These are phyloP conservation scores for Castanea sativa DNA, from an alignment of 306 rosid genomes.

Conservation along the genomic window DNA sequence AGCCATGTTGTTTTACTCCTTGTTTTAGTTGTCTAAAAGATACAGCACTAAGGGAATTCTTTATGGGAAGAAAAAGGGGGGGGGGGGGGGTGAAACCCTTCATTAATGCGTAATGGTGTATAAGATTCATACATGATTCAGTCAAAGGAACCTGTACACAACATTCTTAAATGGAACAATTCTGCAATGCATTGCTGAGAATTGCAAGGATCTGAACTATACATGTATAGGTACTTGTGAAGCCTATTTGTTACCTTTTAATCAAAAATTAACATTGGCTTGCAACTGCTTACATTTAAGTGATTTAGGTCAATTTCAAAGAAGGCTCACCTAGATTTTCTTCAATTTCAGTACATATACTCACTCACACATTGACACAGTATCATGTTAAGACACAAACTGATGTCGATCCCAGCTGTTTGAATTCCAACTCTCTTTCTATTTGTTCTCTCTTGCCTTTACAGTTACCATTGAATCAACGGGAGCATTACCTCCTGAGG, in stretches of 20 bases:
- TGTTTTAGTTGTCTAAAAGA: background rate
- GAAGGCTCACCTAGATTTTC: background rate
- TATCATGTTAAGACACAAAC: background rate
- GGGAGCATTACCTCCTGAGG: constrained; percentile 82
- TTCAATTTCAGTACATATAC: too few relatives aligned
- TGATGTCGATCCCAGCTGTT: background rate
- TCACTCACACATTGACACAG: background rate
- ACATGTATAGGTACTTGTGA: background rate
- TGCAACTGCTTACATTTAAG: too few relatives aligned
- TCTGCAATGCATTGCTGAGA: background rate
- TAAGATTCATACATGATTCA: background rate
- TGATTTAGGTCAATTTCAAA: background rate
- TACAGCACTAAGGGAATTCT: background rate
- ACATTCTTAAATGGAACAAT: background rate
- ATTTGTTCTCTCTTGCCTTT: background rate
- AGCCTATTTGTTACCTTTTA: background rate
- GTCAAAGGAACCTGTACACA: background rate
- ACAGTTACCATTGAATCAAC: constrained; percentile 87
- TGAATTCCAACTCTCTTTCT: background rate
- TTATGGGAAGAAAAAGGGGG: too few relatives aligned
- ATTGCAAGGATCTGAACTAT: too few relatives aligned
- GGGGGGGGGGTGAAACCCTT: too few relatives aligned
- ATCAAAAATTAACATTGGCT: too few relatives aligned
- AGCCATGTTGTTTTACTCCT: background rate
- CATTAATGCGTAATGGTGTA: background rate